Base-by-base conservation (phyloP, 2,329 filamentous ascomycete genomes). In the Sarocladium brachiariae region DNA sequence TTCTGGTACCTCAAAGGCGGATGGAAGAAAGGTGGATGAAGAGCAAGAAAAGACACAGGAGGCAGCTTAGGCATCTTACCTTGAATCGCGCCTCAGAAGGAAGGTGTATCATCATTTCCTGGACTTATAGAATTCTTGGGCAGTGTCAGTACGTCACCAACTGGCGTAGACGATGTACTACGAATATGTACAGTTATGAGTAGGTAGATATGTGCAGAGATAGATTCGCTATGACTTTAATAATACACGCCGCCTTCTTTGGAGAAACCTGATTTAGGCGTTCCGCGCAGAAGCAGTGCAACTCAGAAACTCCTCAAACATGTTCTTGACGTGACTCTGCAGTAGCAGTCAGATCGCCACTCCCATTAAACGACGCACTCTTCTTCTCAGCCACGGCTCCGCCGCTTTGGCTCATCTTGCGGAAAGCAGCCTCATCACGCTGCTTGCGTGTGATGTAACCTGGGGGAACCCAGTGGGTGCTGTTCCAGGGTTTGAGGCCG, bases 401-500 rank as follows among this genome's bases (percentile, higher is more conserved):
- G 6, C 24, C 47, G n/a, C 43, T 38, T 43, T 52, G 50, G 31
- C 55, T 59, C 35, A 55, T 49, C 34, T 58, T 52, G 4, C 55
- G 56, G 50, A 64, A 60, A 34, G 59, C 51, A 6, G 53, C 30
- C 16, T 63, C 62, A 46, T 69, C 66, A 49, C 66, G 59, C 51
- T 67, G 53, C 61, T 61, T 65, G 50, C 66, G 66, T 48, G 65
- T 73, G 53, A 66, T 57, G 54, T 72, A 73, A n/a, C 71, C 71
- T 1, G 66, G 67, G 13, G 71, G 71, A 31, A 68, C 64, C 76
- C 76, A 86, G 54, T 73, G 69, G 53, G 68, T 63, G 58, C 78
- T 82, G 61, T 74, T 76, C 76, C 80, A 83, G 2, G 83, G 75
- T 63, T 77, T 78, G n/a, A 86, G 72, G 37, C 71, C 55, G 2